phyloP scores from a whole-genome alignment of 139 green algal species.

The Volvox africanus region DNA sequence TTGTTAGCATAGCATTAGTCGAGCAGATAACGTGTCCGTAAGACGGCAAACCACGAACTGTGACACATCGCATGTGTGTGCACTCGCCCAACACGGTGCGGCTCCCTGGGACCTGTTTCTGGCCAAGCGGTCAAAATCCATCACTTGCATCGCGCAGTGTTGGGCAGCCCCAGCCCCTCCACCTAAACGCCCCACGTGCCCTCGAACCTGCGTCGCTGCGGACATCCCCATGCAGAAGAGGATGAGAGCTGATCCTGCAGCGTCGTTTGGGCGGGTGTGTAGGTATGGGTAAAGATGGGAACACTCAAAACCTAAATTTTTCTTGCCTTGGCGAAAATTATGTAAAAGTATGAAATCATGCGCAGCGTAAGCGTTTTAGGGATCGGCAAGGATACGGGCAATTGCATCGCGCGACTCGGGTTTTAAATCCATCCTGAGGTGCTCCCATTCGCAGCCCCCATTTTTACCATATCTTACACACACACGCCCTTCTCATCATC shows the following conservation, averaged over 20 bases:
- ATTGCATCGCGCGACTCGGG: no score
- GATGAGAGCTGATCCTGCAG: constrained; percentile 37
- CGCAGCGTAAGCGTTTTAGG: background rate
- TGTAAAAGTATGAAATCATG: background rate
- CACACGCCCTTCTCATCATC: background rate
- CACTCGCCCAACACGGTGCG: background rate
- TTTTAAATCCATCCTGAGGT: no score
- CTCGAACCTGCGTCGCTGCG: constrained; percentile 21
- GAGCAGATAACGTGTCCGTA: background rate
- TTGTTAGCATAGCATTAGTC: no score
- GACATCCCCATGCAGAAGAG: constrained; percentile 56
- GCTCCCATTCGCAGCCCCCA: no score
- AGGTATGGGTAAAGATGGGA: no score
- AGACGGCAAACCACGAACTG: background rate
- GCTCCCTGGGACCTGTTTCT: background rate
- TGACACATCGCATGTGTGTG: background rate
- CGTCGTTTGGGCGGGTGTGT: no score
- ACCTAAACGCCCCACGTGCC: background rate
- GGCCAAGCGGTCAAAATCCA: background rate
- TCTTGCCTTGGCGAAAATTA: background rate
- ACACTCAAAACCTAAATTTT: no score
- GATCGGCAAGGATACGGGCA: background rate
- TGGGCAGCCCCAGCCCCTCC: background rate
- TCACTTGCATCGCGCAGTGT: background rate
- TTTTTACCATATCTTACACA: no score